phyloP scores from a whole-genome alignment of 192 early-diverging fungal genomes.

The Globomyces pollinis-pini region DNA sequence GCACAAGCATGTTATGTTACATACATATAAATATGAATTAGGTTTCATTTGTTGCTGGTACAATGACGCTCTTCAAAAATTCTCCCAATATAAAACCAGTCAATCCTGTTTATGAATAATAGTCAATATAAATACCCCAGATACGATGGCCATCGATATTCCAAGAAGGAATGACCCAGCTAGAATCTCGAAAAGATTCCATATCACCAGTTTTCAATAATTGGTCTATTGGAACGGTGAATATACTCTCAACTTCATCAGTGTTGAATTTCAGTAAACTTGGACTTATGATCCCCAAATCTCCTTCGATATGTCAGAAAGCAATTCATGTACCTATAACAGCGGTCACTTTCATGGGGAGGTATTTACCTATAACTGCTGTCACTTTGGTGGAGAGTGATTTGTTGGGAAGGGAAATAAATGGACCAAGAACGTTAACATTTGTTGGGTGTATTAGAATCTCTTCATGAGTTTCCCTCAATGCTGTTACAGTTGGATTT shows the following conservation, averaged over 20 bases:
- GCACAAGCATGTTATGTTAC: no score
- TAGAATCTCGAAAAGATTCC: conserved; percentile 38
- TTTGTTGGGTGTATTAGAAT: conserved; percentile 38
- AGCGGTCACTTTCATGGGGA: conserved; percentile 51
- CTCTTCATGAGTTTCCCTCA: conserved; percentile 80
- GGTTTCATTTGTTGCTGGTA: no score
- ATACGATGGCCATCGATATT: conserved; percentile 42
- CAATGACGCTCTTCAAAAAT: conserved; percentile 15
- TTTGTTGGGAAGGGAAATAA: conserved; percentile 54
- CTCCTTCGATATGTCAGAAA: neutral
- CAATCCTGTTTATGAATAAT: no score
- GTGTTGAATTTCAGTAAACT: conserved; percentile 37
- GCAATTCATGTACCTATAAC: conserved; percentile 16
- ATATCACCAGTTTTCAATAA: conserved; percentile 41
- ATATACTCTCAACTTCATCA: conserved; percentile 62
- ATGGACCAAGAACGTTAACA: conserved; percentile 54
- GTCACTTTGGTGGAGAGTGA: conserved; percentile 48
- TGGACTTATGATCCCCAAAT: conserved; percentile 32
- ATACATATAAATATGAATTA: no score
- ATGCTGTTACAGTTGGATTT: conserved; percentile 51
- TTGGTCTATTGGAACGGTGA: conserved; percentile 59
- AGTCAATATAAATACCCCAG: no score
- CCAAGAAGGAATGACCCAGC: conserved; percentile 53
- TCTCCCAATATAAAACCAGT: conserved; percentile 71
- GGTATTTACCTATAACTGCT: conserved; percentile 41